Evolutionary conservation across 2,329 filamentous ascomycete species (phyloP), one percentile per base, ranked within the genome.

Genomic region (Exophiala spinifera): DNA sequence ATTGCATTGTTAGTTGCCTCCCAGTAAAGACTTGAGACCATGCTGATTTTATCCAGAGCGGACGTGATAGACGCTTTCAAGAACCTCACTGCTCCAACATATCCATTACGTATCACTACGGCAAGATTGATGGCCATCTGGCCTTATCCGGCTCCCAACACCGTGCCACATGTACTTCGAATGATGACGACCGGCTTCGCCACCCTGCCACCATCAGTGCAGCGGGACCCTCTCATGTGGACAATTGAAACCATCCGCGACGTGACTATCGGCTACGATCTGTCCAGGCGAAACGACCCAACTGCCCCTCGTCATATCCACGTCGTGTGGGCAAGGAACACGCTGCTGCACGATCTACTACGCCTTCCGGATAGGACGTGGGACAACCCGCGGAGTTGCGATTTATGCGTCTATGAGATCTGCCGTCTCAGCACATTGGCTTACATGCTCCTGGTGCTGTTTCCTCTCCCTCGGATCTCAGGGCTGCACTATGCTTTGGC

Each of bases 391-490:
- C 42, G 28, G 10, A 23, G n/a, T 44, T 28, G 15, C 14, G 46
- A 47, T 15, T 15, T 11, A 11, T 17, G 34, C 20, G 11, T 67
- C 6, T 72, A 73, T 51, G 70, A 74, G 49, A 53, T 67, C 11
- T 69, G 64, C 40, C 70, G 70, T 13, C 61, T 72, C 3, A 64
- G 69, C 1, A 64, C 63, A 5, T 56, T 69, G 3, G 63, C 71
- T 17, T 73, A 69, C 55, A 65, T 67, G 40, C 67, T 72, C 28
- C 65, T 70, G 5, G 66, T 72, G 6, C 57, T 73, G 39, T 71
- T 72, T 55, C 71, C 71, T 10, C 62, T 74, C 1, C 70, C 71
- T 3, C 64, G 64, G 1, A 66, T 67, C 36, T 70, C 67, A 15
- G 65, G 67, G 1, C 69, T 71, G 0, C 65, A 72, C 3, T 49